Evolutionary conservation across 108 stramenopile species (phyloP).

Genomic region (Cyclotella baltica): DNA sequence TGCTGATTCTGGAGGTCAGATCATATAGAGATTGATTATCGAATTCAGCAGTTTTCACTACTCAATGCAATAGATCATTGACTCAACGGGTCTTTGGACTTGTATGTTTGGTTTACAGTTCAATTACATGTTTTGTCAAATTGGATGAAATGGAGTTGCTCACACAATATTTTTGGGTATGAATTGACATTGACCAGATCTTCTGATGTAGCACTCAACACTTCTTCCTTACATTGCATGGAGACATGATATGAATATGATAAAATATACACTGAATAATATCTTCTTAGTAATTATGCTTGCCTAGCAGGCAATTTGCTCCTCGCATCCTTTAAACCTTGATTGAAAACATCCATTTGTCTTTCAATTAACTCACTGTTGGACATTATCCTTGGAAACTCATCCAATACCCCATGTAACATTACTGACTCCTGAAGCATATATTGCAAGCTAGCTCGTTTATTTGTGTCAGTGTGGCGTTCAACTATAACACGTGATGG

Average conservation of each 20-base stretch:
- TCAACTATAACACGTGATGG: conserved; percentile 26
- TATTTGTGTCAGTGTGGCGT: conserved; percentile 53
- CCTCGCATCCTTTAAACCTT: conserved; percentile 54
- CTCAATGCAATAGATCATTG: no score
- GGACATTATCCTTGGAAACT: conserved; percentile 60
- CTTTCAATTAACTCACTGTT: background rate
- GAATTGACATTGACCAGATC: no score
- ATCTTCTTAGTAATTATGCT: no score
- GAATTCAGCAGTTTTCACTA: no score
- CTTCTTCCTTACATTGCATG: background rate
- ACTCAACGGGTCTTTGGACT: background rate
- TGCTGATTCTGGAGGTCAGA: no score
- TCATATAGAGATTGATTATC: no score
- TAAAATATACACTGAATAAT: background rate
- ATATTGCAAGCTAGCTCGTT: conserved; percentile 66
- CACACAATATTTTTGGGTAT: no score
- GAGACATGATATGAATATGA: background rate
- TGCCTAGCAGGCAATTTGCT: conserved; percentile 65
- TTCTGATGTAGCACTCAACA: no score
- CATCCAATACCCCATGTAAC: conserved; percentile 76
- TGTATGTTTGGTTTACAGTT: background rate
- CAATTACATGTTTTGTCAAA: background rate
- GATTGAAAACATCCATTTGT: background rate
- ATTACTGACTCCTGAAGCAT: conserved; percentile 81
- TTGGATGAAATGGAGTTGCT: background rate